Conservation (phyloP, 2,329 filamentous ascomycete genomes). For the Microcyclospora pomicola region DNA sequence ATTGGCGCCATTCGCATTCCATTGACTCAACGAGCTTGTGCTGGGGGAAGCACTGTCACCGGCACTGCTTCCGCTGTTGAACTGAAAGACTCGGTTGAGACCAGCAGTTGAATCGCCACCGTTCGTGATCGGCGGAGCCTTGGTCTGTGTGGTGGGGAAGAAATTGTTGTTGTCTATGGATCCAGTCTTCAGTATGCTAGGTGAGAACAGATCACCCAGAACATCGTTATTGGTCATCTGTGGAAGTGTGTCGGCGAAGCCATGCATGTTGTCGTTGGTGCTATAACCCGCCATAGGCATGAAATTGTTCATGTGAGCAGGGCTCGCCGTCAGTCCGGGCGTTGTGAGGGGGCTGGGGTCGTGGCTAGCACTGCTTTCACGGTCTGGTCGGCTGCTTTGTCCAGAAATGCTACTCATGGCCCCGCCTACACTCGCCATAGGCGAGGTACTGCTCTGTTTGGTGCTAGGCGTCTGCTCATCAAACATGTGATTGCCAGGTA, state of each 20-base stretch:
- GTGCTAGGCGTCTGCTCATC: slow-evolving; percentile 8
- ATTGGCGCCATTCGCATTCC: slow-evolving; percentile 41
- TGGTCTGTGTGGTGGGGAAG: slow-evolving; percentile 12
- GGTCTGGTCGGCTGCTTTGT: neutral
- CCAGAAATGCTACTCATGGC: slow-evolving; percentile 13
- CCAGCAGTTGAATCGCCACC: slow-evolving; percentile 30
- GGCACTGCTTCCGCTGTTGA: slow-evolving; percentile 33
- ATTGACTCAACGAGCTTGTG: slow-evolving; percentile 37
- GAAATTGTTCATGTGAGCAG: slow-evolving; percentile 11
- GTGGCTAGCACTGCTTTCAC: neutral
- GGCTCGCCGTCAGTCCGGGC: slow-evolving; percentile 9
- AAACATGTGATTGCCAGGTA: slow-evolving; percentile 44
- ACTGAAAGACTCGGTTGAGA: slow-evolving; percentile 36
- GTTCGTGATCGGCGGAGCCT: slow-evolving; percentile 15
- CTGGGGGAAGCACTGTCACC: slow-evolving; percentile 39
- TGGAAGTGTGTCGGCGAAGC: slow-evolving; percentile 21
- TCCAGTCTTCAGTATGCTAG: slow-evolving; percentile 36
- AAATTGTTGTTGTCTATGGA: slow-evolving; percentile 23
- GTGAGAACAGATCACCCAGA: slow-evolving; percentile 47
- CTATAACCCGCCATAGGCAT: slow-evolving; percentile 18
- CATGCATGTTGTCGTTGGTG: slow-evolving; percentile 22
- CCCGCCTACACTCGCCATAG: slow-evolving; percentile 14
- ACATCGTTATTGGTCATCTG: slow-evolving; percentile 24
- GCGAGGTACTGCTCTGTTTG: neutral
- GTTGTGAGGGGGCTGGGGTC: slow-evolving; percentile 24